Evolutionary conservation across 208 protist genomes (phyloP).

Genomic region (Entamoeba dispar): DNA sequence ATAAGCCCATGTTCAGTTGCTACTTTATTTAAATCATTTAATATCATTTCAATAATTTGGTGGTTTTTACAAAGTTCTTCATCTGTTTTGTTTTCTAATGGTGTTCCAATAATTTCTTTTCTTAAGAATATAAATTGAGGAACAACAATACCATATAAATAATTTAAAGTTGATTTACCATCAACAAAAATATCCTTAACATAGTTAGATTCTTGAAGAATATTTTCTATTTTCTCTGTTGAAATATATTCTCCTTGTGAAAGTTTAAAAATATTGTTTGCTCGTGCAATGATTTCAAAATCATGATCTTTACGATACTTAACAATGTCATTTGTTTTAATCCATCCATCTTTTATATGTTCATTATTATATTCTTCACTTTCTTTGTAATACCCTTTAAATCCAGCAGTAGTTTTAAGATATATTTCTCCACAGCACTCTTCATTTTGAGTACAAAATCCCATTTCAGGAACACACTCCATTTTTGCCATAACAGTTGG

Average conservation of each 20-base stretch:
- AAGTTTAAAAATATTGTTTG: conserved; percentile 6
- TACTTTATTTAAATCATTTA: neutral
- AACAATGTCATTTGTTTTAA: conserved; percentile 17
- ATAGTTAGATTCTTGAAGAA: neutral
- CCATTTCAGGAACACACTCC: neutral
- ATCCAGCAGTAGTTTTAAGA: neutral
- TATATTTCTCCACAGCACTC: conserved; percentile 9
- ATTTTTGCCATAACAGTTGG: neutral
- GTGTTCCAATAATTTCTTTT: neutral
- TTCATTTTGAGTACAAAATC: neutral
- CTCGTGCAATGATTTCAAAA: conserved; percentile 5
- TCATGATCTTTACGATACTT: neutral
- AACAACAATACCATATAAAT: neutral
- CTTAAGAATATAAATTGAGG: neutral
- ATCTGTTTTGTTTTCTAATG: neutral
- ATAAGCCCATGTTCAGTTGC: neutral
- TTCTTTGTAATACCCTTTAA: conserved; percentile 20
- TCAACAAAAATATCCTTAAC: neutral
- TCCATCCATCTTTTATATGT: conserved; percentile 9
- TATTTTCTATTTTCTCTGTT: neutral
- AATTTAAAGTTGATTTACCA: neutral
- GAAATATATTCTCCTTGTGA: conserved; percentile 13
- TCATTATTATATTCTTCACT: neutral
- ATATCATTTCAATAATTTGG: neutral
- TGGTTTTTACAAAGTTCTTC: neutral